phyloP scores from a whole-genome alignment of 2,329 filamentous ascomycete species.

The Venturia pyrina region DNA sequence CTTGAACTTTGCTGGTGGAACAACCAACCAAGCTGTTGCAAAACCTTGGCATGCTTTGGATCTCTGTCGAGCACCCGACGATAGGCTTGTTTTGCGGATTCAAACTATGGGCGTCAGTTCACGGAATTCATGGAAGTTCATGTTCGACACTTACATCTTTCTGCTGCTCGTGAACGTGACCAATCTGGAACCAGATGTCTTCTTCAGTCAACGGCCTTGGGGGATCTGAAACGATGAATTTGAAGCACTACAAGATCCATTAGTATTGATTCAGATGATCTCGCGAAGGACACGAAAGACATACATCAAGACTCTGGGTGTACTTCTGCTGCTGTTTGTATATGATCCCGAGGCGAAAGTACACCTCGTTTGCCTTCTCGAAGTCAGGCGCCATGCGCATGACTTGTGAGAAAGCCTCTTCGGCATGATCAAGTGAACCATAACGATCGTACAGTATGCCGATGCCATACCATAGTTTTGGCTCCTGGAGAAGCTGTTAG shows the following conservation, averaged over 20 bases:
- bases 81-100: constrained; percentile 86
- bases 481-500: constrained; percentile 50
- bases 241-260: constrained; percentile 68
- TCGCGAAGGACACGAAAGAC: constrained; percentile 8
- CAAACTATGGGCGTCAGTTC: constrained; percentile 49
- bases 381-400: constrained; percentile 98
- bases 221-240: constrained; percentile 90
- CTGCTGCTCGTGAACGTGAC: constrained; percentile 96
- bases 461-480: constrained; percentile 97
- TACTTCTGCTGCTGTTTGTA: constrained; percentile 99
- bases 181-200: constrained; percentile 99
- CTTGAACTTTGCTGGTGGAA: constrained; percentile 92
- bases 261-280: not conserved
- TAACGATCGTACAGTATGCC: constrained; percentile 96
- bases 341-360: constrained; percentile 97
- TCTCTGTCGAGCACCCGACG: constrained; percentile 87
- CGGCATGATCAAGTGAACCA: constrained; percentile 90
- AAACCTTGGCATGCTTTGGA: constrained; percentile 91
- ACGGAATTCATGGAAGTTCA: not conserved
- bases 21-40: constrained; percentile 95
- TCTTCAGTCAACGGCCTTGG: constrained; percentile 89
- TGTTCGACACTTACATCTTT: constrained; percentile 69
- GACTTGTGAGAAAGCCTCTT: constrained; percentile 95
- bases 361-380: constrained; percentile 98
- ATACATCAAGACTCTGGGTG: constrained; percentile 78